phyloP scores from a whole-genome alignment of 768 basidiomycete genomes.

The Paxillus ammoniavirescens region DNA sequence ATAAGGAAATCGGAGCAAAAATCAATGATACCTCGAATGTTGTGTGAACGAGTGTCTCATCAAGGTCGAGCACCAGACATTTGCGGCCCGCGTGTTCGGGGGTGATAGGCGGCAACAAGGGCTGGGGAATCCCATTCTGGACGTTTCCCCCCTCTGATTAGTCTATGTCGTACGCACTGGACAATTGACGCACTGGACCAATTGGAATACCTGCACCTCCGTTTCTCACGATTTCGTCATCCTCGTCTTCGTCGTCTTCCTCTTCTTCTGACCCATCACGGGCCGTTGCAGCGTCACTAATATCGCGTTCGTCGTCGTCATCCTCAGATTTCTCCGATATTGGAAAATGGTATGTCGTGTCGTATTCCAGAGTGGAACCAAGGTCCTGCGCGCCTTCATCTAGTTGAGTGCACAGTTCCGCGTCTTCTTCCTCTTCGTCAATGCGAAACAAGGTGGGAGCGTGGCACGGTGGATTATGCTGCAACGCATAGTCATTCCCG shows the following conservation, averaged over 20 bases:
- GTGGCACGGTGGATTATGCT: not conserved
- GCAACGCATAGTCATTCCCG: not conserved
- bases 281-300: slow-evolving; percentile 50
- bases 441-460: not conserved
- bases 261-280: not conserved
- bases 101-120: slow-evolving; percentile 74
- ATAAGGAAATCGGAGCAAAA: not conserved
- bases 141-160: not conserved
- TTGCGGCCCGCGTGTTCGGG: slow-evolving; percentile 78
- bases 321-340: not conserved
- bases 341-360: not conserved
- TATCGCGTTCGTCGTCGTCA: slow-evolving; percentile 31
- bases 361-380: not conserved
- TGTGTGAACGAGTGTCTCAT: slow-evolving; percentile 91
- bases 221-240: slow-evolving; percentile 75
- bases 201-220: slow-evolving; percentile 90
- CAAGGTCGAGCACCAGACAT: slow-evolving; percentile 88
- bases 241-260: slow-evolving; percentile 51
- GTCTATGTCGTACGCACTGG: slow-evolving; percentile 51
- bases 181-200: slow-evolving; percentile 71
- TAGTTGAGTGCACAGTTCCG: slow-evolving; percentile 61
- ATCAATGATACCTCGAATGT: slow-evolving; percentile 75
- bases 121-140: slow-evolving; percentile 78
- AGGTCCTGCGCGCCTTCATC: slow-evolving; percentile 35
- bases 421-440: slow-evolving; percentile 43